A percentile compares a stretch with the other conserved stretches of the same genome.
phyloP scores from a whole-genome alignment of 2,329 filamentous ascomycete genomes.

The Colletotrichum gigasporum region DNA sequence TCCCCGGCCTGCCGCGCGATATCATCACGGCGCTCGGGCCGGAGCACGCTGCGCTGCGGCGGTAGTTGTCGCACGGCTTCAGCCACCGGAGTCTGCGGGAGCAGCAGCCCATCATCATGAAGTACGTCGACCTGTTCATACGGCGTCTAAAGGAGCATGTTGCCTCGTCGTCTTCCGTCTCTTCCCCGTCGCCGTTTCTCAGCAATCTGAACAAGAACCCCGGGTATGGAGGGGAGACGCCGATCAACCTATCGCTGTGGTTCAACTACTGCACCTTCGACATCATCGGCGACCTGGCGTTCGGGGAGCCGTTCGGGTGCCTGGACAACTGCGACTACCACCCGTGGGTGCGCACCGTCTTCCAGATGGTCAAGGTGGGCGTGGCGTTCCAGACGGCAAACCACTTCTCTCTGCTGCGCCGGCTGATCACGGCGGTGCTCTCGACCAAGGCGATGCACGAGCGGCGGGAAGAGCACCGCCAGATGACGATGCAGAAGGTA shows the following conservation, averaged over 20 bases:
- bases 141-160: slow-evolving; percentile 43
- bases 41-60: slow-evolving; percentile 27
- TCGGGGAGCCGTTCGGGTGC: slow-evolving; percentile 41
- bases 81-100: slow-evolving; percentile 35
- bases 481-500: slow-evolving; percentile 22
- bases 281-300: slow-evolving; percentile 40
- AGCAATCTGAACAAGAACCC: too few species aligned
- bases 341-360: slow-evolving; percentile 25
- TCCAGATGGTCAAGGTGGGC: not conserved
- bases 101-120: slow-evolving; percentile 41
- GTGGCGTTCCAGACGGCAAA: slow-evolving; percentile 18
- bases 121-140: slow-evolving; percentile 51
- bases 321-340: slow-evolving; percentile 33
- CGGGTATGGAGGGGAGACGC: not conserved
- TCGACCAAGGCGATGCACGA: slow-evolving; percentile 6
- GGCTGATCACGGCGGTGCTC: not conserved
- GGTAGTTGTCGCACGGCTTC: slow-evolving; percentile 35
- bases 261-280: slow-evolving; percentile 42
- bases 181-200: not conserved
- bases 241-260: slow-evolving; percentile 37
- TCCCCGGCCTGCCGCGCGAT: not conserved
- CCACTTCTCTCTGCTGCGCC: not conserved
- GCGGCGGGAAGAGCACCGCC: not conserved
- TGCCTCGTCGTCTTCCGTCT: not conserved
- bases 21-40: slow-evolving; percentile 32